Base-by-base conservation (phyloP, 441 rosid species). In the Gossypium davidsonii region DNA sequence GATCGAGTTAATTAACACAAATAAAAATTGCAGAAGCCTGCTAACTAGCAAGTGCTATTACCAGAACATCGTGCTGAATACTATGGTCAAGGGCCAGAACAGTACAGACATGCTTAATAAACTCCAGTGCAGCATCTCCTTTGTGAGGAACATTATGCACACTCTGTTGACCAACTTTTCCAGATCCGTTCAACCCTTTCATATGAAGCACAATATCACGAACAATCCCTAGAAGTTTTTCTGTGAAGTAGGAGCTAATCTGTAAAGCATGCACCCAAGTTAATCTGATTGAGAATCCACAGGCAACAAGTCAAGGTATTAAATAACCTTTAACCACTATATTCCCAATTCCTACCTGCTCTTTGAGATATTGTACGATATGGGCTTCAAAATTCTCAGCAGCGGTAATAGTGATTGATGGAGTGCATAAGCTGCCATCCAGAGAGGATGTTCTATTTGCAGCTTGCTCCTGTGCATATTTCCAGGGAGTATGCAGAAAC, bases 1-100 rank as follows among this genome's bases (percentile, higher is more conserved):
- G 53, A 67, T 51, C 7, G 17, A 28, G 59, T 67, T 67, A 51
- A 26, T 67, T 26, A 39, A 48, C 56, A 28, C 15, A 12, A 26
- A 5, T 17, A 12, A 26, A 68, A 52, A 52, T 17, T 55, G 48
- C 55, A 52, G 49, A 68, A 68, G 61, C 25, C 34, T 1, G 61
- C 25, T 26, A 67, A 67, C n/a, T 3, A 67, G 4, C 57, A 48
- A 1, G 44, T 18, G 51, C 21, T 68, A 48, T 17, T 68, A 91
- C 99, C 95, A 89, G 89, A 85, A 95, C 85, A 81, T 93, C 95
- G 60, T 93, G 92, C 79, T 87, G 92, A 81, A 91, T 93, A 69
- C 80, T 84, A 21, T 84, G 87, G 84, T 95, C 99, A 72, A 95
- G 97, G 67, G 88, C 90, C 74, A 95, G 79, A 84, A 89, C 94